Evolutionary conservation across 106 monocot genomes (phyloP).

Genomic region (Dioscorea zingiberensis): DNA sequence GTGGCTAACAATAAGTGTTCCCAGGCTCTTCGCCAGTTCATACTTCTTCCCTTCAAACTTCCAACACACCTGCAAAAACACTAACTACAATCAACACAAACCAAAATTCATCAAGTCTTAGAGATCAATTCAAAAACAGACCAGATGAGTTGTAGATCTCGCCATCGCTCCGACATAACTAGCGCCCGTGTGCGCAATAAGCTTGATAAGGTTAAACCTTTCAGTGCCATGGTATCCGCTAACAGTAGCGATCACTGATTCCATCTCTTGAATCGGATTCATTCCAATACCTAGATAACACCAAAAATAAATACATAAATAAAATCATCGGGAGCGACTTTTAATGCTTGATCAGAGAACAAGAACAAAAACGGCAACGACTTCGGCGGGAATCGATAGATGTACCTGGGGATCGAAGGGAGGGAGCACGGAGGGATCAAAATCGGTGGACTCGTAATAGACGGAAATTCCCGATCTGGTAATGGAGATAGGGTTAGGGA

Average conservation of each 20-base stretch:
- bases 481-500: neutral
- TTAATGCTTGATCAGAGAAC: neutral
- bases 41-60: constrained; percentile 75
- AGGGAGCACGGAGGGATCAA: neutral
- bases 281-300: neutral
- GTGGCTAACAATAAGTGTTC: constrained; percentile 63
- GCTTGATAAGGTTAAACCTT: constrained; percentile 80
- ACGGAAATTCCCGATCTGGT: neutral
- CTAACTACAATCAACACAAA: neutral
- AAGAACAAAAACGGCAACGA: no score
- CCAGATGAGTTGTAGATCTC: constrained; percentile 85
- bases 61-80: constrained; percentile 76
- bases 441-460: no score
- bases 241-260: constrained; percentile 67
- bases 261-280: constrained; percentile 51
- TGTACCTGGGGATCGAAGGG: neutral
- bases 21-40: constrained; percentile 50
- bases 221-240: constrained; percentile 86
- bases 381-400: neutral
- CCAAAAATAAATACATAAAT: neutral
- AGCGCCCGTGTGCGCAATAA: constrained; percentile 70
- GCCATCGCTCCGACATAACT: constrained; percentile 74
- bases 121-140: constrained; percentile 8
- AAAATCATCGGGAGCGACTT: neutral
- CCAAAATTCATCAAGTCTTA: neutral